Percentiles rank a stretch among this genome's conserved stretches.
phyloP scores from a whole-genome alignment of 2,329 filamentous ascomycete genomes.

The Bretziella fagacearum region DNA sequence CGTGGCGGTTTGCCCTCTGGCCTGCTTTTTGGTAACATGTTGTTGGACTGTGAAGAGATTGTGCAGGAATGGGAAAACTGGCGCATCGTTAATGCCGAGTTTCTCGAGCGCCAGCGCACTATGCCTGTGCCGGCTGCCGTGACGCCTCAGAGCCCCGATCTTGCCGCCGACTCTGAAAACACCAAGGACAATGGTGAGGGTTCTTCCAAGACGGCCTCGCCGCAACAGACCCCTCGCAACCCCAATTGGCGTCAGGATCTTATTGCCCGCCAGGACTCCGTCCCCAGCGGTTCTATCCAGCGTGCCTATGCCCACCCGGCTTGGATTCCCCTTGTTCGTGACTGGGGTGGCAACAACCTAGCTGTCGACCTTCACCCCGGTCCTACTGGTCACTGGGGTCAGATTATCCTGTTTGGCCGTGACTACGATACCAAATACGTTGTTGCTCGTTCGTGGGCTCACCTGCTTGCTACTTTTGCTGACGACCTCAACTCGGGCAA shows the following conservation, averaged over 20 bases:
- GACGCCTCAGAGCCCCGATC: constrained; percentile 39
- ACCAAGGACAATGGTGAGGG: constrained; percentile 43
- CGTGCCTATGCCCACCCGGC: constrained; percentile 84
- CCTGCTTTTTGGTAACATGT: constrained; percentile 84
- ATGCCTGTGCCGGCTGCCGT: constrained; percentile 23
- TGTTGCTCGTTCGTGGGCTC: constrained; percentile 76
- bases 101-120: constrained; percentile 40
- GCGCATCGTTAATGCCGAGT: constrained; percentile 84
- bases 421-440: constrained; percentile 99
- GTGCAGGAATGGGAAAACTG: constrained; percentile 96
- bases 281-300: constrained; percentile 72
- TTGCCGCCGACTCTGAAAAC: background rate
- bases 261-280: constrained; percentile 66
- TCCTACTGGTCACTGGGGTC: constrained; percentile 80
- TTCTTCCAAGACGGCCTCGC: constrained; percentile 39
- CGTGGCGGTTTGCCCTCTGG: constrained; percentile 80
- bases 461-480: constrained; percentile 70
- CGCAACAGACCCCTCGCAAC: constrained; percentile 28
- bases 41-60: constrained; percentile 95
- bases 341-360: constrained; percentile 98
- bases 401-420: constrained; percentile 88
- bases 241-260: constrained; percentile 68
- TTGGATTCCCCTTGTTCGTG: constrained; percentile 90
- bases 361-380: constrained; percentile 86
- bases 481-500: constrained; percentile 85